A percentile compares a stretch with the other conserved stretches of the same genome.
Conservation (phyloP, 208 protist genomes). For the Leishmania amazonensis region DNA sequence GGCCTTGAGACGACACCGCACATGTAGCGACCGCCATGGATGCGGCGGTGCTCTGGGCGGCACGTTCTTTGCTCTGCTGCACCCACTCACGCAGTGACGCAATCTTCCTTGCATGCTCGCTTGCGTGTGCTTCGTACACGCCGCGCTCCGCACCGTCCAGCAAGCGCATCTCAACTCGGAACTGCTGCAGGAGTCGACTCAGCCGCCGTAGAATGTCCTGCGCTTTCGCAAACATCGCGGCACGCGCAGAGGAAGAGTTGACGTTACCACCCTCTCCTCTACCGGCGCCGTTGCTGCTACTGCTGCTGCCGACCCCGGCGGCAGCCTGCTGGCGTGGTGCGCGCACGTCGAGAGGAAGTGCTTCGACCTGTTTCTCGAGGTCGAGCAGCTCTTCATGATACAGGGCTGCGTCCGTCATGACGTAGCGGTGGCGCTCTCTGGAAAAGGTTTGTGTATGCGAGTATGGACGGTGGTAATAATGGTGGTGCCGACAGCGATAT, state of each 20-base stretch:
- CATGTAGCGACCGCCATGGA: neutral
- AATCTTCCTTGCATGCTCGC: slow-evolving; percentile 31
- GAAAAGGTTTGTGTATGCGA: neutral
- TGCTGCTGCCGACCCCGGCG: neutral
- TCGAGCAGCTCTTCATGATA: slow-evolving; percentile 72
- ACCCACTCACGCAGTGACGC: slow-evolving; percentile 22
- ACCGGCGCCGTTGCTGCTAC: slow-evolving; percentile 2
- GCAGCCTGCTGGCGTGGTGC: neutral
- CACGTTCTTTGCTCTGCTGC: slow-evolving; percentile 28
- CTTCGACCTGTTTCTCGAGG: slow-evolving; percentile 50
- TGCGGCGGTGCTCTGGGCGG: slow-evolving; percentile 7
- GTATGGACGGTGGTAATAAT: neutral
- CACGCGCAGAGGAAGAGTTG: slow-evolving; percentile 11
- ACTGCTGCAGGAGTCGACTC: slow-evolving; percentile 56
- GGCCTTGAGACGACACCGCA: neutral
- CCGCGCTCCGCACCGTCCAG: slow-evolving; percentile 41
- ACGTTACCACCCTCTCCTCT: slow-evolving; percentile 1
- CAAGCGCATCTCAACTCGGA: slow-evolving; percentile 63
- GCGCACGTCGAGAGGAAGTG: slow-evolving; percentile 26
- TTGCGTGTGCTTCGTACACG: slow-evolving; percentile 27
- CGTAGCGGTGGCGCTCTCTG: neutral
- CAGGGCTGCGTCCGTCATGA: slow-evolving; percentile 40
- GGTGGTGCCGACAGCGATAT: neutral
- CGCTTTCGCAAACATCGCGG: slow-evolving; percentile 26
- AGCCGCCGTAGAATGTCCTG: slow-evolving; percentile 47